phyloP scores from a whole-genome alignment of 2,329 filamentous ascomycete genomes.

The Calonectria multiphialidica region DNA sequence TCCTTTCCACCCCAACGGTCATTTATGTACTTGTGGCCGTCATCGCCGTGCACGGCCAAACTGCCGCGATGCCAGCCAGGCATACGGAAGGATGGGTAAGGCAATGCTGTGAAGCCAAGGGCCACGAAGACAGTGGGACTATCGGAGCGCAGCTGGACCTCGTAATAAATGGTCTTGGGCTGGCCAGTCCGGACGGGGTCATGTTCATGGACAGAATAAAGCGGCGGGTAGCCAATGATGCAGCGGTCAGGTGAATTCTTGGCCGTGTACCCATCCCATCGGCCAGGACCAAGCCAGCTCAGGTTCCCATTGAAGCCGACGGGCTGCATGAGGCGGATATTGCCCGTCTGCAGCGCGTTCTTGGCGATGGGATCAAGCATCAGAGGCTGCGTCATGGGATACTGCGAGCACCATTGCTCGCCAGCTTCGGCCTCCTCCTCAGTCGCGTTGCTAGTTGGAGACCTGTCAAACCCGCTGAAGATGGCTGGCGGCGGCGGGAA shows the following conservation, averaged over 20 bases:
- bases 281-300: slow-evolving; percentile 58
- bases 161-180: slow-evolving; percentile 76
- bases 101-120: slow-evolving; percentile 78
- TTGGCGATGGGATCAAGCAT: slow-evolving; percentile 59
- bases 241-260: slow-evolving; percentile 68
- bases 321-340: slow-evolving; percentile 68
- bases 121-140: slow-evolving; percentile 66
- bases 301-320: slow-evolving; percentile 61
- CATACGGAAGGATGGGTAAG: slow-evolving; percentile 82
- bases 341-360: slow-evolving; percentile 61
- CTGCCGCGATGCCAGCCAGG: slow-evolving; percentile 86
- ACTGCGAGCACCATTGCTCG: slow-evolving; percentile 72
- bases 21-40: slow-evolving; percentile 82
- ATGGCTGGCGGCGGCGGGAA: slow-evolving; percentile 80
- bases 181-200: slow-evolving; percentile 61
- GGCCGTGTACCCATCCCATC: slow-evolving; percentile 61
- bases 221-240: slow-evolving; percentile 75
- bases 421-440: slow-evolving; percentile 73
- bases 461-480: slow-evolving; percentile 72
- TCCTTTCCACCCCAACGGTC: slow-evolving; percentile 79
- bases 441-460: slow-evolving; percentile 77
- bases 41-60: slow-evolving; percentile 83
- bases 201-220: slow-evolving; percentile 73
- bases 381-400: slow-evolving; percentile 69
- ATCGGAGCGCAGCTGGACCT: slow-evolving; percentile 68